Percentiles rank a stretch among this genome's conserved stretches.
phyloP scores from a whole-genome alignment of 257 asterid species.

The Rubia yunnanensis region DNA sequence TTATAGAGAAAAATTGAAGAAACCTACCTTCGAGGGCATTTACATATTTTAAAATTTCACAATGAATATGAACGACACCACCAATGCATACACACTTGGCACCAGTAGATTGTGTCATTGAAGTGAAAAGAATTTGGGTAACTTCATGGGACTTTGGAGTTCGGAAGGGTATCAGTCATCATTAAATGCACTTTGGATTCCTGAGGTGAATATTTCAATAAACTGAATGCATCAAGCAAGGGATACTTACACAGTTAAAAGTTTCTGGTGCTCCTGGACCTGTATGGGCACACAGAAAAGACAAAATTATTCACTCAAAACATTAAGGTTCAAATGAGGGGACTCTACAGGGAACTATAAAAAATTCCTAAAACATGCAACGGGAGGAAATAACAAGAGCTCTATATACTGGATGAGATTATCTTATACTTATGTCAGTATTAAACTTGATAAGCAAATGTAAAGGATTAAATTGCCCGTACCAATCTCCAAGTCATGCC shows the following conservation, averaged over 20 bases:
- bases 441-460: background rate
- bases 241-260: constrained; percentile 77
- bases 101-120: background rate
- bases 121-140: background rate
- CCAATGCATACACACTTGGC: background rate
- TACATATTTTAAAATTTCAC: background rate
- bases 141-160: background rate
- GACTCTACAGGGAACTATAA: background rate
- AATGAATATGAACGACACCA: background rate
- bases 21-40: background rate
- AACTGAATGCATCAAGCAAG: constrained; percentile 6
- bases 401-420: background rate
- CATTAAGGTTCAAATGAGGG: background rate
- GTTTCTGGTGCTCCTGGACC: constrained; percentile 91
- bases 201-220: background rate
- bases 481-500: constrained; percentile 99
- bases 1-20: background rate
- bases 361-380: background rate
- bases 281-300: constrained; percentile 21
- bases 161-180: background rate
- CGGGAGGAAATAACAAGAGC: background rate
- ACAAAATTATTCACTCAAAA: background rate
- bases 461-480: constrained; percentile 4
- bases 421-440: background rate
- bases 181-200: background rate